Percentiles rank a stretch among this genome's conserved stretches.
Evolutionary conservation across 495 filamentous ascomycete genomes (phyloP).

Genomic region (Tuber microsphaerosporum): DNA sequence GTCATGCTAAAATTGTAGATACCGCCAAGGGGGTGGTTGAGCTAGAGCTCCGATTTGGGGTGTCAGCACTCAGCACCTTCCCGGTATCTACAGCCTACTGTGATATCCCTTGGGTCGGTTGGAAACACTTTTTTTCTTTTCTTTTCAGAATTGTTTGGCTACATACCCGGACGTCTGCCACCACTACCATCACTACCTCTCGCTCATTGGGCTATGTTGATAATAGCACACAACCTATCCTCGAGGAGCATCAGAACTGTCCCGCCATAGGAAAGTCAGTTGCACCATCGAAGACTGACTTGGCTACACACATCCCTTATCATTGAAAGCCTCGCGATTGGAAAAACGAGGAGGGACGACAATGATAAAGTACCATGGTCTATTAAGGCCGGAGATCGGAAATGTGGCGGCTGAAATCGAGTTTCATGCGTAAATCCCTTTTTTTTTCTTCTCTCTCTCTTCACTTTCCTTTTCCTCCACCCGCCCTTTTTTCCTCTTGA

Average conservation of each 20-base stretch:
- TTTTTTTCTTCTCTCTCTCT: background rate
- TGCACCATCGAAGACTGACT: constrained; percentile 1
- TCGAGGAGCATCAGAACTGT: background rate
- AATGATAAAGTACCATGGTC: background rate
- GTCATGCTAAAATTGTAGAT: background rate
- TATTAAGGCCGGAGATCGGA: constrained; percentile 2
- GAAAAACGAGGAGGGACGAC: background rate
- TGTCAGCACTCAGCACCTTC: background rate
- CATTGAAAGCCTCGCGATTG: background rate
- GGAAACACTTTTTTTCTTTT: constrained; percentile 2
- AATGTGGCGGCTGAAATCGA: background rate
- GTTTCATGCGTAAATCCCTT: background rate
- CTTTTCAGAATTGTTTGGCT: background rate
- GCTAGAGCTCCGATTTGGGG: background rate
- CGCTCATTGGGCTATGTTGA: background rate
- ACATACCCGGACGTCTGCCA: background rate
- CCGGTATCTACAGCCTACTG: background rate
- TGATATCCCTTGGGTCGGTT: background rate
- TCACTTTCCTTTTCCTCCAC: background rate
- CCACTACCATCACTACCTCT: background rate
- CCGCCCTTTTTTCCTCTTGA: background rate
- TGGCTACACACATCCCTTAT: background rate
- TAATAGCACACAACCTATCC: background rate
- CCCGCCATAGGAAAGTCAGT: background rate
- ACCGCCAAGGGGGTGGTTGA: background rate